These are phyloP conservation scores for Eimeria brunetti DNA, from an alignment of 169 alveolate species.

Conservation along the genomic window DNA sequence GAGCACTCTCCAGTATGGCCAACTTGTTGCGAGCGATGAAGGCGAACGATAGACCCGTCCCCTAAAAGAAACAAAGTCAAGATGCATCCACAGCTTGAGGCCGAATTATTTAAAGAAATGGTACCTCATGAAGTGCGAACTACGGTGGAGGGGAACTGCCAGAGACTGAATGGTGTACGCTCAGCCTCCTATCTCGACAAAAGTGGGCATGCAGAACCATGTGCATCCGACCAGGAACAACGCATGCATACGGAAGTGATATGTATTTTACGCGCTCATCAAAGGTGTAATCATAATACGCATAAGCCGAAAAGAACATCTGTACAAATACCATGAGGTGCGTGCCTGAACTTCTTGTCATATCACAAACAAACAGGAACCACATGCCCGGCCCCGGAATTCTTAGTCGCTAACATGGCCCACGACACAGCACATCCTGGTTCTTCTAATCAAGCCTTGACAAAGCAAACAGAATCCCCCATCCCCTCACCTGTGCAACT, in stretches of 20 bases:
- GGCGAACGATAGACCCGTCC: constrained; percentile 76
- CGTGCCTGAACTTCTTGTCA: not conserved
- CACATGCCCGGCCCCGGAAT: not conserved
- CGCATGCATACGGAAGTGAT: not conserved
- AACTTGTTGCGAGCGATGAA: constrained; percentile 84
- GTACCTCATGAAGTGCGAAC: not conserved
- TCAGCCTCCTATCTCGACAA: not conserved
- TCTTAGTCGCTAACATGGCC: not conserved
- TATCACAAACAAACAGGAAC: not conserved
- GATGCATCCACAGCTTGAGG: not conserved
- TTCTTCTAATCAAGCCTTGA: not conserved
- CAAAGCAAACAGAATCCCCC: not conserved
- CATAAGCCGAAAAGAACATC: too few species aligned
- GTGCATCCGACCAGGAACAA: not conserved
- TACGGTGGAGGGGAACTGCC: not conserved
- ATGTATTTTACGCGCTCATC: not conserved
- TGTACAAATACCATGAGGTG: not conserved
- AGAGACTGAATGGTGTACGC: not conserved
- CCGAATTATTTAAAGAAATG: not conserved
- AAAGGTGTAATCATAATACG: too few species aligned
- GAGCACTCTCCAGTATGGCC: constrained; percentile 76
- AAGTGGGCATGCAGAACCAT: not conserved
- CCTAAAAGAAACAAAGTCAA: constrained; percentile 27
- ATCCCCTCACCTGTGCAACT: constrained; percentile 46
- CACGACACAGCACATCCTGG: not conserved